Conservation (phyloP, 164 flowering plant genomes). For the Litsea cubeba region DNA sequence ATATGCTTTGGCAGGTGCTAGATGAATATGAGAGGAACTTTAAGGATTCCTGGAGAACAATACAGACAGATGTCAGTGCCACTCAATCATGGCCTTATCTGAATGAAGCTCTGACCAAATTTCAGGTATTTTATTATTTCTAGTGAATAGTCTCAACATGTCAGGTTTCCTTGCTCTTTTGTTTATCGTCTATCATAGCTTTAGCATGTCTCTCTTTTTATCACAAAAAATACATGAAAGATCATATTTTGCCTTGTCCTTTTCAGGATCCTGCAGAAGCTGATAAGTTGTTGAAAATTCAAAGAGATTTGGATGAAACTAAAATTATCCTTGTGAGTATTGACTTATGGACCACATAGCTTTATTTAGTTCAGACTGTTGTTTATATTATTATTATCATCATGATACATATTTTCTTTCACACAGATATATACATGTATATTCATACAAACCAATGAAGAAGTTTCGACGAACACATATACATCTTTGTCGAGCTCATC, state of each 20-base stretch:
- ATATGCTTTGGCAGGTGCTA: constrained; percentile 42
- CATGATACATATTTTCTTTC: too few relatives aligned
- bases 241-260: not conserved
- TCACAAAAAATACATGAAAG: not conserved
- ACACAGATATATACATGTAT: too few relatives aligned
- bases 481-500: too few relatives aligned
- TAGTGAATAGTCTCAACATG: not conserved
- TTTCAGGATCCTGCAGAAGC: constrained; percentile 96
- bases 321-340: constrained; percentile 94
- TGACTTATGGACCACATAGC: not conserved
- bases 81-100: constrained; percentile 86
- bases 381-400: not conserved
- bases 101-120: constrained; percentile 70
- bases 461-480: too few relatives aligned
- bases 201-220: not conserved
- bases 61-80: constrained; percentile 38
- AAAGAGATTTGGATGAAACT: constrained; percentile 96
- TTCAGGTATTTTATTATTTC: constrained; percentile 49
- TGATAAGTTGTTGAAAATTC: constrained; percentile 91
- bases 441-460: too few relatives aligned
- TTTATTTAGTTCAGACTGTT: not conserved
- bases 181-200: not conserved
- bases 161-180: not conserved
- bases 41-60: constrained; percentile 86
- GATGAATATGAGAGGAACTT: constrained; percentile 89